A percentile compares a stretch with the other conserved stretches of the same genome.
These are phyloP conservation scores for Talaromyces marneffei DNA, from an alignment of 2,329 filamentous ascomycete species.

Conservation along the genomic window DNA sequence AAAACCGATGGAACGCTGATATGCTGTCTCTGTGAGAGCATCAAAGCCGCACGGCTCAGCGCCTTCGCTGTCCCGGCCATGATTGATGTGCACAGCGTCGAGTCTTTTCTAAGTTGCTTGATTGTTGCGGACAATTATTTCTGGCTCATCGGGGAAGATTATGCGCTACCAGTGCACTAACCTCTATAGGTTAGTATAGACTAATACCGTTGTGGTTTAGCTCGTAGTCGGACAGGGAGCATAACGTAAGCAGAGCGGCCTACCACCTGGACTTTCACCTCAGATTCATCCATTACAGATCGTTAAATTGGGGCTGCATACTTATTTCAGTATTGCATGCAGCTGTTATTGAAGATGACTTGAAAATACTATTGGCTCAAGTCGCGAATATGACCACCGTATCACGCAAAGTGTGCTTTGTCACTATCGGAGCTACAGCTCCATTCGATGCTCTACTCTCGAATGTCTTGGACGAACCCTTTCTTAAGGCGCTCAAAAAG, in stretches of 20 bases:
- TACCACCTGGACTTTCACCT: background rate
- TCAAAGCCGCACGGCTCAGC: constrained; percentile 32
- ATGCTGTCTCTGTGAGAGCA: constrained; percentile 28
- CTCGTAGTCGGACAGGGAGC: background rate
- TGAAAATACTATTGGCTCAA: constrained; percentile 3
- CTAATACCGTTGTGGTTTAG: background rate
- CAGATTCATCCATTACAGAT: background rate
- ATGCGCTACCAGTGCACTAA: background rate
- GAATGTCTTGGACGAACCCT: constrained; percentile 56
- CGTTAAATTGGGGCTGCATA: background rate
- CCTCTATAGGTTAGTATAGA: background rate
- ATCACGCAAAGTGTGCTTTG: constrained; percentile 57
- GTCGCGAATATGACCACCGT: constrained; percentile 8
- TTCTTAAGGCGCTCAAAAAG: constrained; percentile 56
- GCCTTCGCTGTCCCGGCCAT: constrained; percentile 38
- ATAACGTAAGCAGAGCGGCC: background rate
- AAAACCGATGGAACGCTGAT: constrained; percentile 16
- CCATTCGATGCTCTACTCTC: constrained; percentile 68
- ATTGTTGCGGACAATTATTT: constrained; percentile 12
- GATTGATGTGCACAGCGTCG: background rate
- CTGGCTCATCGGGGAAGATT: constrained; percentile 8
- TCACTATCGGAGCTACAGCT: constrained; percentile 89
- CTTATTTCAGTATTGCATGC: background rate
- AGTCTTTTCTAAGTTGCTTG: background rate
- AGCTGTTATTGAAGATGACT: background rate